Conservation (phyloP, 2,329 filamentous ascomycete species). For the Polytolypa hystricis region DNA sequence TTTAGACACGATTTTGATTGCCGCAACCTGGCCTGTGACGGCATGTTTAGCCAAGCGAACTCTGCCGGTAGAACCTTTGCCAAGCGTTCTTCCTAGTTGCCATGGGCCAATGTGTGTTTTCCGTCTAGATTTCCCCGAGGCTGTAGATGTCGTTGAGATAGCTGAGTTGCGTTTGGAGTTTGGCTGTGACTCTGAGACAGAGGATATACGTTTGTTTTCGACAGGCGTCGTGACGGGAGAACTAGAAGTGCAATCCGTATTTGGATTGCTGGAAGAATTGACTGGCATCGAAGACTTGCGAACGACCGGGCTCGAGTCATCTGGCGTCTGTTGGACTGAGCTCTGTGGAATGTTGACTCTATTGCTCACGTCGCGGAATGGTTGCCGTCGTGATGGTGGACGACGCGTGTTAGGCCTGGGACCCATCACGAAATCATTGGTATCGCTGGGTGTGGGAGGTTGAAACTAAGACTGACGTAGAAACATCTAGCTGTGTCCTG, state of each 20-base stretch:
- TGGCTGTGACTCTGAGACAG: constrained; percentile 36
- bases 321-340: constrained; percentile 11
- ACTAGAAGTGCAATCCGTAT: constrained; percentile 20
- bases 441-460: background rate
- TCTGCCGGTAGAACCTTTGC: constrained; percentile 77
- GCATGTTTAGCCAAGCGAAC: constrained; percentile 77
- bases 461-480: background rate
- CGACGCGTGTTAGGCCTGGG: background rate
- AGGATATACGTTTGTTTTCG: constrained; percentile 44
- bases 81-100: constrained; percentile 80
- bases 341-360: constrained; percentile 36
- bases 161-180: constrained; percentile 42
- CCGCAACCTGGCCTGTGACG: constrained; percentile 67
- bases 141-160: constrained; percentile 46
- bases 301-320: constrained; percentile 7
- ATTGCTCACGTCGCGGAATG: constrained; percentile 39
- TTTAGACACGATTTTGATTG: constrained; percentile 92
- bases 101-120: constrained; percentile 83
- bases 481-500: too few relatives aligned
- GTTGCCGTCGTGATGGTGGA: constrained; percentile 20
- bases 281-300: constrained; percentile 8
- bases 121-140: constrained; percentile 42
- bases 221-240: constrained; percentile 18
- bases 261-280: constrained; percentile 14
- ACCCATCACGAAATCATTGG: background rate